Base-by-base conservation (phyloP, 768 basidiomycete genomes). In the Pleurotus djamor region DNA sequence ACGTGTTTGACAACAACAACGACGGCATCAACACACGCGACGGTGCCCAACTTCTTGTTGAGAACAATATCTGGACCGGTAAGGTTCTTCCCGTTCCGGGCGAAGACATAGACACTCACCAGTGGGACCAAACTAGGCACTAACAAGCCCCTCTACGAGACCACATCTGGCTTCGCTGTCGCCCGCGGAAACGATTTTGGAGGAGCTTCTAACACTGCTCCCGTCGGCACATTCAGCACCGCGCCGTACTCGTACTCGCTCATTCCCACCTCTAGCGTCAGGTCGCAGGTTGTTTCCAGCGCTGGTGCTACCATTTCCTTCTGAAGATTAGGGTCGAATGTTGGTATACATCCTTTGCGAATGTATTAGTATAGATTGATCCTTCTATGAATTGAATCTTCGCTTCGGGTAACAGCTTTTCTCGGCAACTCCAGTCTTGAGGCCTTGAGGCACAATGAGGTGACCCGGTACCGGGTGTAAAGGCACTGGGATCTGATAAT, bases 61-160 rank as follows among this genome's bases (percentile, higher is more conserved):
- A 80, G 64, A 79, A 78, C 72, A 80, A 80, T 61, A 74, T 79
- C 32, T 79, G 73, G 73, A 75, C 71, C 35, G 76, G 72, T 69
- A 65, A 32, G 65, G 41, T n/a, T 36, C 10, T 9, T 43, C 14
- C 35, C 21, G 16, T 38, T 43, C 52, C 28, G 7, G 16, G 36
- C 12, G 21, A 54, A 13, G 9, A 17, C 57, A 3, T n/a, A 51
- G 48, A 16, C 5, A 17, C 48, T 38, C 9, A 28, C 37, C 16
- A n/a, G 21, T 28, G 21, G 21, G 21, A 33, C 38, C 21, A 7
- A 32, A 38, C 9, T 49, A 69, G 66, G 72, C 55, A 72, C 72
- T 44, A 64, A 71, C 61, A 73, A 78, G 67, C 73, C 78, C 16
- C 60, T 79, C 55, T 79, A 77, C 66, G 63, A 70, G 9, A 79